phyloP scores from a whole-genome alignment of 257 asterid species.

The Ocimum tenuiflorum region DNA sequence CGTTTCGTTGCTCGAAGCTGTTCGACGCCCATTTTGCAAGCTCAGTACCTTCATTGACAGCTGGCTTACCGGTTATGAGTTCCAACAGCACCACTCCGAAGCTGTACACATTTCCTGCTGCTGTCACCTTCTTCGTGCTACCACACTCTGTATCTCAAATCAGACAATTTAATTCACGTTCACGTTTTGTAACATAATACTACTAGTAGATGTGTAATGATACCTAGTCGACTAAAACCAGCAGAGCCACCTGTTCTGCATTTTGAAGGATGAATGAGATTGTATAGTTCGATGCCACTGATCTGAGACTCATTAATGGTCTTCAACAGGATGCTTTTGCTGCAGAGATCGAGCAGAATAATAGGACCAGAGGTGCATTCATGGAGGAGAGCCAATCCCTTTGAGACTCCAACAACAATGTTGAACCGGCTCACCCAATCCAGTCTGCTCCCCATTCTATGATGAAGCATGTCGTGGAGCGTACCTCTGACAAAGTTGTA shows the following conservation, averaged over 20 bases:
- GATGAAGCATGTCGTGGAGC: constrained; percentile 48
- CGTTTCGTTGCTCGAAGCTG: constrained; percentile 37
- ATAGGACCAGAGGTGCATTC: constrained; percentile 50
- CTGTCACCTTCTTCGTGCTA: constrained; percentile 72
- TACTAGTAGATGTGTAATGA: no score
- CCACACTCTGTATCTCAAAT: constrained; percentile 51
- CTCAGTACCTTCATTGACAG: constrained; percentile 69
- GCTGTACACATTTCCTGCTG: constrained; percentile 78
- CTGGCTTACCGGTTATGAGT: constrained; percentile 68
- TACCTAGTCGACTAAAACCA: constrained; percentile 79
- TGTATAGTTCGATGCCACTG: constrained; percentile 80
- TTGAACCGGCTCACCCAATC: constrained; percentile 80
- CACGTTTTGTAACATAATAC: no score
- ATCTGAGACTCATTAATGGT: constrained; percentile 64
- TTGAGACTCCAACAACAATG: constrained; percentile 70
- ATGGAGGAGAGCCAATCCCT: constrained; percentile 75
- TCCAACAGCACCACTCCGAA: constrained; percentile 73
- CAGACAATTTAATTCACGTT: no score
- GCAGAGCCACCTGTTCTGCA: constrained; percentile 60
- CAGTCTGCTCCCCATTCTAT: constrained; percentile 25
- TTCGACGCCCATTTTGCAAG: constrained; percentile 54
- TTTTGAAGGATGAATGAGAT: constrained; percentile 70
- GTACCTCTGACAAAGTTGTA: constrained; percentile 59
- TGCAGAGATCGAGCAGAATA: constrained; percentile 67
- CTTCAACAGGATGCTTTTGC: constrained; percentile 55